Base-by-base conservation (phyloP, 306 rosid species). In the Fagus sylvatica region DNA sequence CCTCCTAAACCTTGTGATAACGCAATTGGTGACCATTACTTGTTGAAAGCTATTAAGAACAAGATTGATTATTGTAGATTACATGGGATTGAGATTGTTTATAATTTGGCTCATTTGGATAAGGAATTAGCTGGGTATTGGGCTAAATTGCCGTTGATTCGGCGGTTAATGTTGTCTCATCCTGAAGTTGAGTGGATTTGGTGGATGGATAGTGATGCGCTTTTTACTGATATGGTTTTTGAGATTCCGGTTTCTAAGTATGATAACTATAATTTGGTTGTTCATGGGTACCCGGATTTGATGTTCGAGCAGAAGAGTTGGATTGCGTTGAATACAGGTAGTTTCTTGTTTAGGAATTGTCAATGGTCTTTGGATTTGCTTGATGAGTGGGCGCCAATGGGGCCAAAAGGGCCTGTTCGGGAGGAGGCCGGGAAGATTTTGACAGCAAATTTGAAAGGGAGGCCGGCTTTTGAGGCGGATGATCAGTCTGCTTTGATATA, bases 1-100 rank as follows among this genome's bases (percentile, higher is more conserved):
- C 97, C 96, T 0, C 98, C 98, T 0, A 93, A 91, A 51, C 98
- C 98, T 28, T 93, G 98, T 77, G 98, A 93, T 41, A 93, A 93
- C 64, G 85, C 98, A 12, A 90, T 93, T 76, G 98, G 98, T 33
- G 98, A 93, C 74, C 98, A 93, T 81, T 93, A 88, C 42, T 54
- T 54, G 60, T 76, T 87, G 84, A 87, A 87, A 33, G 51, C 76
- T 87, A 53, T 40, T 40, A 87, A 87, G 79, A 87, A 84, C 49
- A 87, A 87, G 80, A 87, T 87, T 53, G 90, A 87, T 54, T 87
- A 87, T 51, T 84, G 90, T 69, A 79, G 90, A 51, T 70, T 87
- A 28, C 90, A 87, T 75, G 88, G 90, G 39, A 87, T 87, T 74
- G 90, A 87, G 74, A 87, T 87, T 65, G 87, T 87, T 19, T 87